Evolutionary conservation across 495 filamentous ascomycete genomes (phyloP).

Genomic region (Podospora tetraspora): DNA sequence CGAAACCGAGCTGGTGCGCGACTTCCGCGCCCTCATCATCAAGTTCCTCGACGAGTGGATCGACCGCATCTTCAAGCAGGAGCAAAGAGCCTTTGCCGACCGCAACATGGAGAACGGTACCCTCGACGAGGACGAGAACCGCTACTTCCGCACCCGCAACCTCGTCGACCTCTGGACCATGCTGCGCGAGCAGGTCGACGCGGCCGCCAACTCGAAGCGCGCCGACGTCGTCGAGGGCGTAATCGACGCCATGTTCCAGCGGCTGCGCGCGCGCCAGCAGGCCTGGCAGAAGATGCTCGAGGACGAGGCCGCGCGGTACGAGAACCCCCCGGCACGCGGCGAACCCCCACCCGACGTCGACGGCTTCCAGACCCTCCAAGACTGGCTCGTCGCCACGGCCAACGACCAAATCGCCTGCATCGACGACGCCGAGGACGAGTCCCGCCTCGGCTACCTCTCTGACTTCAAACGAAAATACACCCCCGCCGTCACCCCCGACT

Average conservation of each 20-base stretch:
- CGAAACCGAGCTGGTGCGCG: constrained; percentile 80
- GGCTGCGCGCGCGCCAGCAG: constrained; percentile 71
- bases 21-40: constrained; percentile 92
- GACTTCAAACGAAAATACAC: constrained; percentile 75
- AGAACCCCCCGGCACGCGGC: constrained; percentile 44
- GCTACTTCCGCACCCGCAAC: constrained; percentile 82
- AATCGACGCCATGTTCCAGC: constrained; percentile 86
- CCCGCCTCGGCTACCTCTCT: constrained; percentile 68
- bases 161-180: constrained; percentile 95
- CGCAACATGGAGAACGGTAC: constrained; percentile 64
- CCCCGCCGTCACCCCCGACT: constrained; percentile 71
- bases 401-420: constrained; percentile 99
- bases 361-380: constrained; percentile 73
- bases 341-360: constrained; percentile 53
- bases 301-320: constrained; percentile 73
- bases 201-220: constrained; percentile 72
- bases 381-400: constrained; percentile 93
- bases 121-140: constrained; percentile 78
- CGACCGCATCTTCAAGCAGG: constrained; percentile 76
- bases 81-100: constrained; percentile 71
- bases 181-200: constrained; percentile 83
- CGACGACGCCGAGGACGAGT: constrained; percentile 73
- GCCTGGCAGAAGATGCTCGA: constrained; percentile 84
- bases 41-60: constrained; percentile 97
- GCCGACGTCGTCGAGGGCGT: constrained; percentile 88